Evolutionary conservation across 1,284 basidiomycete genomes (phyloP).

Genomic region (Cryptococcus sp.): DNA sequence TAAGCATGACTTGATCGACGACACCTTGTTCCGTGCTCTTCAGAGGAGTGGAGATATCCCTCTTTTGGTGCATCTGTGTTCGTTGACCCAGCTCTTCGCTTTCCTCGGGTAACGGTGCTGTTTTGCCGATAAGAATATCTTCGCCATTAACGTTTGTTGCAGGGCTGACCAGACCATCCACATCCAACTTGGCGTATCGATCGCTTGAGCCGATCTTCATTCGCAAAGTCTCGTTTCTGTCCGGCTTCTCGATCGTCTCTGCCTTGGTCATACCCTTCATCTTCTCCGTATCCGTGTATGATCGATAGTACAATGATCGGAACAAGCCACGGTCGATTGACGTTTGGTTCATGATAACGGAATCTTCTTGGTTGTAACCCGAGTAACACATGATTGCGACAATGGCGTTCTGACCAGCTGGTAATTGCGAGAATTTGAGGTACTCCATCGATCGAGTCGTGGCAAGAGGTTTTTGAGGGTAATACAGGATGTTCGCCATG

Average conservation of each 20-base stretch:
- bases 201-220: constrained; percentile 89
- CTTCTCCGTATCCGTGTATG: constrained; percentile 98
- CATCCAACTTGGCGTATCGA: constrained; percentile 92
- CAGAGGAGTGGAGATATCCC: constrained; percentile 94
- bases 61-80: constrained; percentile 82
- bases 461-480: constrained; percentile 97
- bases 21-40: constrained; percentile 98
- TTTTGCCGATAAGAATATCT: constrained; percentile 99
- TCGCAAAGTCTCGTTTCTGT: constrained; percentile 85
- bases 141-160: constrained; percentile 94
- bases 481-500: constrained; percentile 98
- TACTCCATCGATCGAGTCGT: constrained; percentile 99
- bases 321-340: constrained; percentile 98
- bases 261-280: constrained; percentile 88
- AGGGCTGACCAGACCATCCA: constrained; percentile 92
- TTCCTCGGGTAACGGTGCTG: constrained; percentile 93
- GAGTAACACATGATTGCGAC: constrained; percentile 99
- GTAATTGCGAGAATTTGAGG: constrained; percentile 94
- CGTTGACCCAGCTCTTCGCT: constrained; percentile 96
- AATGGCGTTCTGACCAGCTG: constrained; percentile 96
- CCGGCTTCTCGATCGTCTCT: constrained; percentile 97
- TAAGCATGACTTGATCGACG: constrained; percentile 95
- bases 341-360: constrained; percentile 99
- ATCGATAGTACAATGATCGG: constrained; percentile 97
- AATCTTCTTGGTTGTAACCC: constrained; percentile 99